Base-by-base conservation (phyloP, 192 early-diverging fungal species). In the Backusella parvicylindrica region DNA sequence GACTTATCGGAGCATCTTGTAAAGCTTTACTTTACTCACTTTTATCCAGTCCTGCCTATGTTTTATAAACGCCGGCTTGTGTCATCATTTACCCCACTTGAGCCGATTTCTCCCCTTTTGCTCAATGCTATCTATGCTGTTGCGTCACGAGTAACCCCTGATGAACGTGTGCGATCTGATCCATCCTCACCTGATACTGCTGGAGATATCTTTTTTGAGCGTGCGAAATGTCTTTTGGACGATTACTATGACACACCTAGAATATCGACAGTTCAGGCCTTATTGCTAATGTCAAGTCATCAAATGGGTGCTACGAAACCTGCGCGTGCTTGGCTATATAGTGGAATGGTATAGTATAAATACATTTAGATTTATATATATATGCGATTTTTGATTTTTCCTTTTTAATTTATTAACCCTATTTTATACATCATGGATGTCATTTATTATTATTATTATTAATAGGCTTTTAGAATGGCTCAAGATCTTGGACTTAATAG, bases 401-500 rank as follows among this genome's bases (percentile, higher is more conserved):
- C 47, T 35, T 77, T 72, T 33, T 31, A 23, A 8, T 33, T 0
- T 68, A 30, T 23, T 70, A 18, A 71, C 31, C 6, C n/a, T 6
- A 13, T 38, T 56, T 9, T 32, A 28, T 26, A 38, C n/a, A n/a
- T n/a, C n/a, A n/a, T n/a, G n/a, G n/a, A n/a, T n/a, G n/a, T n/a
- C n/a, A n/a, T n/a, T n/a, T n/a, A n/a, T n/a, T n/a, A 47, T 47
- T 3, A n/a, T 40, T 8, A 40, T 15, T 3, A 31, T 38, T 11
- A 33, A 18, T 36, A 82, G 81, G 93, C 93, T 35, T 89, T 89
- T 47, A 78, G 91, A 40, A 91, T 92, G 84, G 92, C 93, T n/a
- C 90, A 91, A 77, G 92, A 93, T 67, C 64, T 94, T 63, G 93
- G 93, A 15, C 84, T 94, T 63, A 88, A 94, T 70, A 86, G 92